Conservation (phyloP, 768 basidiomycete genomes). For the Wakefieldia striispora region DNA sequence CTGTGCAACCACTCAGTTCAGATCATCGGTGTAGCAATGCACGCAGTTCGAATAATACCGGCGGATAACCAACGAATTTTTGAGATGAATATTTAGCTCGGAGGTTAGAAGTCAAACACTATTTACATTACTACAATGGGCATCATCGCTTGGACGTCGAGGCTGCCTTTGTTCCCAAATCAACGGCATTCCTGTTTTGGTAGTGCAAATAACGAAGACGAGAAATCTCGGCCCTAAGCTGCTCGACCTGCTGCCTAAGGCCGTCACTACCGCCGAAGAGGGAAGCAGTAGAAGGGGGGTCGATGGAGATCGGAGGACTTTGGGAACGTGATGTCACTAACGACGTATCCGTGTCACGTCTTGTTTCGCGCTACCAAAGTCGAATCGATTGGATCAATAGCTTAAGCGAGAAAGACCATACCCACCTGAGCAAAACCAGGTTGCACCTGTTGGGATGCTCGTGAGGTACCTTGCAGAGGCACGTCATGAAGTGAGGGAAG, state of each 20-base stretch:
- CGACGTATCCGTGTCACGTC: not conserved
- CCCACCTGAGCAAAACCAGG: not conserved
- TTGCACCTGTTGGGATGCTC: not conserved
- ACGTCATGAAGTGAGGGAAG: not conserved
- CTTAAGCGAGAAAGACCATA: not conserved
- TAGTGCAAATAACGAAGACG: constrained; percentile 1
- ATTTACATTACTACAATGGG: too few species aligned
- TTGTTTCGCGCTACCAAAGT: not conserved
- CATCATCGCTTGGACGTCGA: too few species aligned
- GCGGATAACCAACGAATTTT: too few species aligned
- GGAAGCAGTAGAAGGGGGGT: constrained; percentile 2
- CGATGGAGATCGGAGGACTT: not conserved
- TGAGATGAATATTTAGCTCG: too few species aligned
- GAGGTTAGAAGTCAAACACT: too few species aligned
- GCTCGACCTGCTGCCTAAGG: constrained; percentile 1
- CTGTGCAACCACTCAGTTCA: too few species aligned
- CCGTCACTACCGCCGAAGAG: not conserved
- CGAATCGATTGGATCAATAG: not conserved
- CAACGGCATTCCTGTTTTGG: too few species aligned
- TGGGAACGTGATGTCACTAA: not conserved
- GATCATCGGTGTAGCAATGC: too few species aligned
- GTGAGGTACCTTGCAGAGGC: not conserved
- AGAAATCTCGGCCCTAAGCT: constrained; percentile 11
- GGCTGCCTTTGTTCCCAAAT: too few species aligned
- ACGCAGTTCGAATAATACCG: too few species aligned